phyloP scores from a whole-genome alignment of 768 basidiomycete genomes.

The Termitomyces sp. region DNA sequence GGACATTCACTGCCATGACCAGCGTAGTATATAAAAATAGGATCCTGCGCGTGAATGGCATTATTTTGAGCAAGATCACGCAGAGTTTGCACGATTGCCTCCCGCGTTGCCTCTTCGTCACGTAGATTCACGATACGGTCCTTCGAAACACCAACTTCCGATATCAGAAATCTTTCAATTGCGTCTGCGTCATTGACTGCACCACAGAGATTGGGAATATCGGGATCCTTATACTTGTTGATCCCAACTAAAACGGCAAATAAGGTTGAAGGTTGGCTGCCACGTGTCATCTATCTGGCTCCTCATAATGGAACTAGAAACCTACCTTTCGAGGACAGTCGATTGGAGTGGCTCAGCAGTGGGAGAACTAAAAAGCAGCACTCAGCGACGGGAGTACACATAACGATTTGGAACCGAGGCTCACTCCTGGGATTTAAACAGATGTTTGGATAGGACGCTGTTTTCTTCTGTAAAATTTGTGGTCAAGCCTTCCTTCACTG shows the following conservation, averaged over 20 bases:
- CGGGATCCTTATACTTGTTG: not conserved
- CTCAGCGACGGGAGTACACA: not conserved
- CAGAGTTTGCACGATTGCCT: not conserved
- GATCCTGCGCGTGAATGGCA: not conserved
- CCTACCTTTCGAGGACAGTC: not conserved
- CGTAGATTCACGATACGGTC: slow-evolving; percentile 1
- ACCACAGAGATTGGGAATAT: not conserved
- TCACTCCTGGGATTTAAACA: not conserved
- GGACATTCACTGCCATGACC: slow-evolving; percentile 4
- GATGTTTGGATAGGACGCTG: not conserved
- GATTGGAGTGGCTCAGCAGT: not conserved
- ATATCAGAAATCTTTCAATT: not conserved
- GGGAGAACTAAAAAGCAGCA: not conserved
- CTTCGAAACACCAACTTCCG: not conserved
- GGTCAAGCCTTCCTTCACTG: not conserved
- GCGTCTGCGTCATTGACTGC: slow-evolving; percentile 7
- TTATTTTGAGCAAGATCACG: not conserved
- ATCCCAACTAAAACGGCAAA: not conserved
- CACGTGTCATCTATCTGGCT: not conserved
- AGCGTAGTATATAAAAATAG: slow-evolving; percentile 12
- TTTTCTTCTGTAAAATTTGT: not conserved
- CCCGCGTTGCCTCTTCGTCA: slow-evolving; percentile 1
- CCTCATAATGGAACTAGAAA: not conserved
- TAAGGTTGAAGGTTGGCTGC: not conserved
- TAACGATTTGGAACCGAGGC: not conserved